Conservation (phyloP, 2,329 filamentous ascomycete genomes). For the Ambrosiella cleistominuta region DNA sequence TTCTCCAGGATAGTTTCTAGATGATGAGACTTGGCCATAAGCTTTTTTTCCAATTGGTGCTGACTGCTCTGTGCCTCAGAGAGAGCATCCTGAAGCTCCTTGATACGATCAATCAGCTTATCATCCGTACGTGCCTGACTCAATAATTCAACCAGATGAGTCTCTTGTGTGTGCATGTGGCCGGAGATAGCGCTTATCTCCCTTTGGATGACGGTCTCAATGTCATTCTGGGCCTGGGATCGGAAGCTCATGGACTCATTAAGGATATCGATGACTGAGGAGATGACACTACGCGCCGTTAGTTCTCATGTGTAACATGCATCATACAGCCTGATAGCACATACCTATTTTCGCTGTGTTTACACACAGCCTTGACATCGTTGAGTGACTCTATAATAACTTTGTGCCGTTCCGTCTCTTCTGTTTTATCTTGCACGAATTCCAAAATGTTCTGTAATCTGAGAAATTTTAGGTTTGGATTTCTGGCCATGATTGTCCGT, state of each 20-base stretch:
- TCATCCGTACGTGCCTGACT: background rate
- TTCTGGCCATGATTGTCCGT: no score
- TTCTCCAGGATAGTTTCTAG: constrained; percentile 4
- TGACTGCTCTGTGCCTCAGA: background rate
- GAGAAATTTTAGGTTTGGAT: background rate
- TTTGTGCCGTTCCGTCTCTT: background rate
- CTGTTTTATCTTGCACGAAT: constrained; percentile 1
- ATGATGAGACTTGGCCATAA: constrained; percentile 2
- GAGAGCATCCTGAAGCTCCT: constrained; percentile 6
- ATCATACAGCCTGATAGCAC: background rate
- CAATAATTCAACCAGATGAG: background rate
- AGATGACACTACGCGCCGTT: constrained; percentile 2
- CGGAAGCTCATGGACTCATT: background rate
- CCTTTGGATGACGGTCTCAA: constrained; percentile 1
- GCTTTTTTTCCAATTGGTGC: constrained; percentile 4
- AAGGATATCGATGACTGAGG: constrained; percentile 2
- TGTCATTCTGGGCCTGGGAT: background rate
- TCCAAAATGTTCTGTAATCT: constrained; percentile 6
- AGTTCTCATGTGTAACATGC: background rate
- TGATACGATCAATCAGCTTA: background rate
- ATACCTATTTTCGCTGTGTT: constrained; percentile 3
- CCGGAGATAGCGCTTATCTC: background rate
- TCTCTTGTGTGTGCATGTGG: background rate
- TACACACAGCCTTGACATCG: constrained; percentile 3
- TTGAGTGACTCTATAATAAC: constrained; percentile 1